Evolutionary conservation across 2,329 filamentous ascomycete genomes (phyloP), one percentile per base, ranked within the genome.

Genomic region (Beauveria sp.): DNA sequence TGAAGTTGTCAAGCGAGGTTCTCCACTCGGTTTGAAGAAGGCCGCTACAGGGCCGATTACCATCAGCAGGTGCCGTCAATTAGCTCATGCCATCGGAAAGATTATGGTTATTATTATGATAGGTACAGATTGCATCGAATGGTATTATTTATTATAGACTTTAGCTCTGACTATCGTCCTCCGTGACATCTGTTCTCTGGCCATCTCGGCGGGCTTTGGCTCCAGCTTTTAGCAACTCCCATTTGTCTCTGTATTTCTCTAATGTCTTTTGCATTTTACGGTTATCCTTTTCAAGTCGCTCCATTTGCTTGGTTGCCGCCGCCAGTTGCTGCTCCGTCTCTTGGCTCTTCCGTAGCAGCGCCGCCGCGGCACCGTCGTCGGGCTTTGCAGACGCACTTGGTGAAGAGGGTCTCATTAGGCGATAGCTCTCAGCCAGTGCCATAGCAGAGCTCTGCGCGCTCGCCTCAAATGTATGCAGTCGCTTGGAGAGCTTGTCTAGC

Each of bases 401-500:
- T 43, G 83, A 86, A 5, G 78, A 77, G 1, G 84, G 82, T 16
- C 81, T 77, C 74, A 84, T 82, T 6, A 87, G 72, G n/a, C 84
- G 79, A 71, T 86, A 86, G 66, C 91, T 96, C 71, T 97, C 91
- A 16, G 92, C 90, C 40, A 97, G 82, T 3, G 91, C 91, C 75
- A 92, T 84, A 58, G 89, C 90, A 43, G 89, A 92, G 64, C 88
- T 91, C 74, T 97, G 94, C 0, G 92, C 91, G 67, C 91, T 92
- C 44, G 91, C 87, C 74, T 99, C 93, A 76, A 96, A 99, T 64
- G 92, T 89, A 68, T 94, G 90, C n/a, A 99, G 82, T 0, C 93
- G 85, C 67, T 89, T 90, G 64, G 89, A 90, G 41, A 97, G 83
- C 55, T 91, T 91, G 73, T 97, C 92, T 9, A 96, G 84, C 67